Evolutionary conservation across 1,284 basidiomycete species (phyloP).

Genomic region (Naganishia sp.): DNA sequence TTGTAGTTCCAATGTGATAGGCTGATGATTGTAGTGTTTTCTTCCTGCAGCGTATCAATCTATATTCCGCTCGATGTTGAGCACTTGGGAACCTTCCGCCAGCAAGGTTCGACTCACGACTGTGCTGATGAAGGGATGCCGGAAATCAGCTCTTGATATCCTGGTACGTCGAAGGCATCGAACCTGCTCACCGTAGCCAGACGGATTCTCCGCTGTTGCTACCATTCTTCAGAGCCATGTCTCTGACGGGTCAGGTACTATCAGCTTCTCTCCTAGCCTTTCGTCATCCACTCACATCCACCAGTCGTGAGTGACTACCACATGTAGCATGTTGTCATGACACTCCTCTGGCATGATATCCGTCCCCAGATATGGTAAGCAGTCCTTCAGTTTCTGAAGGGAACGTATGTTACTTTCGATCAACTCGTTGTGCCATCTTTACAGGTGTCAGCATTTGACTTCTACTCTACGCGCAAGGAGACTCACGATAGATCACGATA

Average conservation of each 20-base stretch:
- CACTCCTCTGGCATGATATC: slow-evolving; percentile 4
- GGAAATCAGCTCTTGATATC: neutral
- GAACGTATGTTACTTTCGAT: slow-evolving; percentile 6
- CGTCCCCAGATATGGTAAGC: neutral
- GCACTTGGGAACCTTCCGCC: neutral
- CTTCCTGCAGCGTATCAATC: slow-evolving; percentile 8
- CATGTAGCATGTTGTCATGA: slow-evolving; percentile 1
- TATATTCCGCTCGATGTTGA: neutral
- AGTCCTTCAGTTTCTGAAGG: neutral
- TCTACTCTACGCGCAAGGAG: neutral
- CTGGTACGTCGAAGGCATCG: neutral
- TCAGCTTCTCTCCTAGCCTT: too few species aligned
- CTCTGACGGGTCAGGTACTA: neutral
- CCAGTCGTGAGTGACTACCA: slow-evolving; percentile 20
- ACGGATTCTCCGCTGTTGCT: slow-evolving; percentile 15
- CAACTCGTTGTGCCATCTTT: slow-evolving; percentile 18
- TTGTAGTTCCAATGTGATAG: slow-evolving; percentile 10
- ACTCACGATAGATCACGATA: slow-evolving; percentile 21
- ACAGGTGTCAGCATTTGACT: neutral
- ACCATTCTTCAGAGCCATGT: slow-evolving; percentile 8
- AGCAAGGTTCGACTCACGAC: neutral
- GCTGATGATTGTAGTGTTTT: slow-evolving; percentile 16
- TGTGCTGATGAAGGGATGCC: neutral
- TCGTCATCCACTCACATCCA: neutral
- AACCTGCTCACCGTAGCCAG: neutral